Percentiles rank a stretch among this genome's conserved stretches.
phyloP scores from a whole-genome alignment of 2,329 filamentous ascomycete species.

The Cladosporium sp. region DNA sequence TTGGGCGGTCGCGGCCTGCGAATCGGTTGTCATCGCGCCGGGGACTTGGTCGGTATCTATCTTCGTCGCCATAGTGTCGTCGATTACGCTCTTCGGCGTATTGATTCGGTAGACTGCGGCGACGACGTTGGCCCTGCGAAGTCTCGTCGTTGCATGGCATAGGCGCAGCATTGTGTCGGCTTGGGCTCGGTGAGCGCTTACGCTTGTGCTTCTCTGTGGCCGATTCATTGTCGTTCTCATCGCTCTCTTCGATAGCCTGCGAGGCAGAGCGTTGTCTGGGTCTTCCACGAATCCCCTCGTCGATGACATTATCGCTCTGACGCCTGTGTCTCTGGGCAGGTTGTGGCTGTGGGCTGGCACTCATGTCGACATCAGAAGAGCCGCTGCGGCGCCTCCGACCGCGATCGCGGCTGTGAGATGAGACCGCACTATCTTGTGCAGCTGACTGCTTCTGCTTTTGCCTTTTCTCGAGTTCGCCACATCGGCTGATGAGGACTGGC shows the following conservation, averaged over 20 bases:
- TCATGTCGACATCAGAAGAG: constrained; percentile 32
- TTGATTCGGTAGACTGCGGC: constrained; percentile 42
- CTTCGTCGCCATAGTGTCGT: constrained; percentile 26
- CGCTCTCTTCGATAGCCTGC: constrained; percentile 31
- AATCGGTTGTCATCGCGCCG: constrained; percentile 28
- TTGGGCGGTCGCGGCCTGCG: constrained; percentile 21
- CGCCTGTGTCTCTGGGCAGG: constrained; percentile 31
- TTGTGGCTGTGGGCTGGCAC: constrained; percentile 27
- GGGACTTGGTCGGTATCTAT: constrained; percentile 34
- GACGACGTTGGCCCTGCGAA: constrained; percentile 27
- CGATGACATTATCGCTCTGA: constrained; percentile 38
- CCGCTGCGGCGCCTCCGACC: constrained; percentile 33
- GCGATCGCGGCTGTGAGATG: constrained; percentile 24
- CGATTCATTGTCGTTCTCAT: constrained; percentile 24
- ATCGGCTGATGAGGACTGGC: constrained; percentile 39
- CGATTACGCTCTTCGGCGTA: constrained; percentile 31
- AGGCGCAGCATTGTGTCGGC: constrained; percentile 28
- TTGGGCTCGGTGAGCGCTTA: constrained; percentile 37
- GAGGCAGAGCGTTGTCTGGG: constrained; percentile 36
- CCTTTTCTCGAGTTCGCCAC: constrained; percentile 42
- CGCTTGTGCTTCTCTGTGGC: constrained; percentile 36
- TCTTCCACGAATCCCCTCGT: constrained; percentile 39
- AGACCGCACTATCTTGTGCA: constrained; percentile 7
- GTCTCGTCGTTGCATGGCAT: constrained; percentile 15
- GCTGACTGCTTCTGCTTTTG: constrained; percentile 24